These are phyloP conservation scores for Amanita thiersii DNA, from an alignment of 768 basidiomycete species.

Conservation along the genomic window DNA sequence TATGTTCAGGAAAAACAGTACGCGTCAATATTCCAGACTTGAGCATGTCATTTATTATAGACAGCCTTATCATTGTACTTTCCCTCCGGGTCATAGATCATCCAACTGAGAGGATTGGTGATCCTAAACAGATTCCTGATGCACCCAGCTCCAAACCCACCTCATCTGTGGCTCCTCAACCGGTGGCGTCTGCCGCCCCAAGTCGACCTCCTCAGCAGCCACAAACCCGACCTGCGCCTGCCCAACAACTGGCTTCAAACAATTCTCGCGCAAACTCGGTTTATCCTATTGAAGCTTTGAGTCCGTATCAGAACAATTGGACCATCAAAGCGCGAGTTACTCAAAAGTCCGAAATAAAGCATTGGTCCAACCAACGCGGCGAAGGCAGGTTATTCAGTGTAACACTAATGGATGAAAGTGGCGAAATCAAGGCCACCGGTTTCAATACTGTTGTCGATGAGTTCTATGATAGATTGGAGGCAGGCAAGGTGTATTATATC, in stretches of 20 bases:
- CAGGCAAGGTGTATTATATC: slow-evolving; percentile 88
- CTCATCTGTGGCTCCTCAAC: not conserved
- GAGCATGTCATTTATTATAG: slow-evolving; percentile 3
- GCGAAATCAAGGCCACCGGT: slow-evolving; percentile 84
- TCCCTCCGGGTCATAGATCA: slow-evolving; percentile 48
- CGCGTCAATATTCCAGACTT: slow-evolving; percentile 16
- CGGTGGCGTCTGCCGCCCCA: not conserved
- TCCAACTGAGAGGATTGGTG: slow-evolving; percentile 66
- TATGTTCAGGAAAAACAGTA: slow-evolving; percentile 80
- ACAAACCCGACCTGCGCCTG: slow-evolving; percentile 7
- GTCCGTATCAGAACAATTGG: slow-evolving; percentile 98
- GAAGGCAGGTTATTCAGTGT: slow-evolving; percentile 95
- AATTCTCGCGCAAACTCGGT: slow-evolving; percentile 25
- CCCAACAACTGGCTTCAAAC: slow-evolving; percentile 14
- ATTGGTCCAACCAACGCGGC: slow-evolving; percentile 84
- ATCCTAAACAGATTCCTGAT: slow-evolving; percentile 26
- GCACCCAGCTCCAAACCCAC: not conserved
- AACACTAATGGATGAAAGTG: slow-evolving; percentile 91
- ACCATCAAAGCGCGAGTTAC: slow-evolving; percentile 93
- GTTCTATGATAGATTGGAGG: slow-evolving; percentile 77
- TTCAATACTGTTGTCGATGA: slow-evolving; percentile 85
- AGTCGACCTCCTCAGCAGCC: slow-evolving; percentile 13
- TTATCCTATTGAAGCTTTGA: slow-evolving; percentile 88
- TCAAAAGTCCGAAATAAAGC: slow-evolving; percentile 80
- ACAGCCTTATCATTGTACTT: slow-evolving; percentile 78